phyloP scores from a whole-genome alignment of 352 stramenopile species.

The Pythium apleroticum region DNA sequence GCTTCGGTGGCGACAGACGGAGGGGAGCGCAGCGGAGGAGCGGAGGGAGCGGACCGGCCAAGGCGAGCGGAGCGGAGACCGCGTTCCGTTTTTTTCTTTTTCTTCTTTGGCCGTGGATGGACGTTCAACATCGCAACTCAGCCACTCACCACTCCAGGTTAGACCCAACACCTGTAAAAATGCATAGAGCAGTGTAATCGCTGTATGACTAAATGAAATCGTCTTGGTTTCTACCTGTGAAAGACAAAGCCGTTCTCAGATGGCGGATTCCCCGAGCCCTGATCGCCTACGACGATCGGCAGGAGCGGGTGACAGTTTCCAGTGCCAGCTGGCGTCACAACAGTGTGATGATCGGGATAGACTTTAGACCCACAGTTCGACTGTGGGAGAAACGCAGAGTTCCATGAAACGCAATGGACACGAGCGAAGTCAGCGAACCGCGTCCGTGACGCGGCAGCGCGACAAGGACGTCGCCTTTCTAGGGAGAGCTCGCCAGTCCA shows the following conservation, averaged over 20 bases:
- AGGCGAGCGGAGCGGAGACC: neutral
- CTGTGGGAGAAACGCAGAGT: neutral
- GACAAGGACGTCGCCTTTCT: neutral
- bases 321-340: neutral
- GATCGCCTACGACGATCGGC: neutral
- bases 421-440: neutral
- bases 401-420: neutral
- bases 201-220: neutral
- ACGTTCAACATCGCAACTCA: constrained; percentile 11
- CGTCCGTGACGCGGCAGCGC: neutral
- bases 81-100: constrained; percentile 2
- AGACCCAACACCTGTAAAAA: neutral
- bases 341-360: neutral
- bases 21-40: neutral
- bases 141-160: constrained; percentile 12
- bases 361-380: neutral
- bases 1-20: constrained; percentile 9
- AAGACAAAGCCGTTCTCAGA: neutral
- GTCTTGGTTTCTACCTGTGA: neutral
- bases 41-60: neutral
- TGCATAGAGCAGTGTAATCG: neutral
- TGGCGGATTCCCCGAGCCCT: neutral
- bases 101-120: constrained; percentile 11
- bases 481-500: neutral
- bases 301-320: constrained; percentile 1